Conservation (phyloP, 2,329 filamentous ascomycete genomes). For the Fusarium poae region DNA sequence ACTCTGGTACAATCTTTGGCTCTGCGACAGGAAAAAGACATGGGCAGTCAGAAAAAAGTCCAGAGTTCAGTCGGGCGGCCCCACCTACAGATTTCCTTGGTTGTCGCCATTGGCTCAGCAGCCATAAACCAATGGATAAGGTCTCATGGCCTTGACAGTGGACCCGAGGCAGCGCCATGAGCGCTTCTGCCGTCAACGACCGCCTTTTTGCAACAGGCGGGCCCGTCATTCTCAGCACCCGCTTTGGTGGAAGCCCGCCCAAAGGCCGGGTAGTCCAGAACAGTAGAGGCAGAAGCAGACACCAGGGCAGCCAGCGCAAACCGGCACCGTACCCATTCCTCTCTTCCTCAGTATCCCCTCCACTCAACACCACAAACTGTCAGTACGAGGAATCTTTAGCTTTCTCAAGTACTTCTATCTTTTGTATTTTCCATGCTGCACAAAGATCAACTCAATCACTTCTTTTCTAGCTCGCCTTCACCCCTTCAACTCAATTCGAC, state of each 20-base stretch:
- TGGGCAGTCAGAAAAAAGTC: conserved; percentile 45
- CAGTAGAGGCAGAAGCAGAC: conserved; percentile 8
- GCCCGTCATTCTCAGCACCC: conserved; percentile 51
- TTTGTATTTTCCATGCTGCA: conserved; percentile 30
- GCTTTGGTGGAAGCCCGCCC: conserved; percentile 44
- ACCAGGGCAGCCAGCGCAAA: conserved; percentile 45
- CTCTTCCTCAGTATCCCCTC: conserved; percentile 33
- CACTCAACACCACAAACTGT: conserved; percentile 21
- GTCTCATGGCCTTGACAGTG: conserved; percentile 8
- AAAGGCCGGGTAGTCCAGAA: not conserved
- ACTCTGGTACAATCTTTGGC: conserved; percentile 31
- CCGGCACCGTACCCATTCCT: conserved; percentile 40
- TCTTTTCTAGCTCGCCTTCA: conserved; percentile 11
- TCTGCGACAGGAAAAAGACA: conserved; percentile 43
- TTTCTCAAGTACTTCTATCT: conserved; percentile 4
- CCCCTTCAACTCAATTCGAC: conserved; percentile 4
- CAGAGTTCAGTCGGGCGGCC: conserved; percentile 21
- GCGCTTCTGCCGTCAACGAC: conserved; percentile 51
- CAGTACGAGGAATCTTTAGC: conserved; percentile 14
- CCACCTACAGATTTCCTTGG: conserved; percentile 37
- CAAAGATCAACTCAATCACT: conserved; percentile 17
- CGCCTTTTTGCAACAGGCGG: conserved; percentile 43
- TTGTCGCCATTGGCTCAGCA: conserved; percentile 17
- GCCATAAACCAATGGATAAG: conserved; percentile 28
- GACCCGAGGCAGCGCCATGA: conserved; percentile 36